Conservation (phyloP, 352 stramenopile species). For the Thraustochytrium sp. region DNA sequence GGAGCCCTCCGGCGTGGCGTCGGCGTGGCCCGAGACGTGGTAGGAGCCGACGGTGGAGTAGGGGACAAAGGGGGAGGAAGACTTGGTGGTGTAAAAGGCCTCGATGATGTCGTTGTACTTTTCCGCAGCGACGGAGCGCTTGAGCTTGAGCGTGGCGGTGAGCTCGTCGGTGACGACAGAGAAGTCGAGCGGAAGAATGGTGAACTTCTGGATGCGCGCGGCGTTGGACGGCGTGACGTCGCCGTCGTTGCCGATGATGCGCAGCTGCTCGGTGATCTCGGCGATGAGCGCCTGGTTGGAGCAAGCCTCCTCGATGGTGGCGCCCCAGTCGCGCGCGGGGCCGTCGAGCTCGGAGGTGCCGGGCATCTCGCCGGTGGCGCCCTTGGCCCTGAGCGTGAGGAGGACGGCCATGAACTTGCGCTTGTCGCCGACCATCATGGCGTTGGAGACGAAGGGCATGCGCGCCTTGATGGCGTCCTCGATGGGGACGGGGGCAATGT, state of each 20-base stretch:
- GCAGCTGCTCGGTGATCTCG: slow-evolving; percentile 68
- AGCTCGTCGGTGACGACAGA: slow-evolving; percentile 79
- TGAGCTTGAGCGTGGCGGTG: slow-evolving; percentile 93
- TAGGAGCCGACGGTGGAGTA: slow-evolving; percentile 37
- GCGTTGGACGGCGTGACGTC: slow-evolving; percentile 49
- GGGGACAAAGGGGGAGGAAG: slow-evolving; percentile 16
- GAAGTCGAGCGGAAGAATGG: slow-evolving; percentile 78
- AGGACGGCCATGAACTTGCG: slow-evolving; percentile 80
- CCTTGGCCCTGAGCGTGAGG: slow-evolving; percentile 77
- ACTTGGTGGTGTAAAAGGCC: slow-evolving; percentile 63
- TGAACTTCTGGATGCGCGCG: slow-evolving; percentile 67
- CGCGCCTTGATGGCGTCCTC: slow-evolving; percentile 83
- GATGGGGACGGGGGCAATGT: slow-evolving; percentile 84
- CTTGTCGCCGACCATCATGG: slow-evolving; percentile 83
- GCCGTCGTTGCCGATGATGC: slow-evolving; percentile 48
- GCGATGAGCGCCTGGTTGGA: slow-evolving; percentile 61
- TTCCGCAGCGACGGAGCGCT: slow-evolving; percentile 80
- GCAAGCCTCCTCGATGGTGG: slow-evolving; percentile 66
- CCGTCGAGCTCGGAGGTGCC: slow-evolving; percentile 62
- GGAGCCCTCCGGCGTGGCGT: background rate
- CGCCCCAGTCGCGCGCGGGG: slow-evolving; percentile 60
- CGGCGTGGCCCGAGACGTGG: background rate
- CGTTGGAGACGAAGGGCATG: slow-evolving; percentile 75
- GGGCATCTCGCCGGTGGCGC: slow-evolving; percentile 55
- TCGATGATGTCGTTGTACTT: slow-evolving; percentile 84